phyloP scores from a whole-genome alignment of 805 yeast species.

The Candida tibetensis region DNA sequence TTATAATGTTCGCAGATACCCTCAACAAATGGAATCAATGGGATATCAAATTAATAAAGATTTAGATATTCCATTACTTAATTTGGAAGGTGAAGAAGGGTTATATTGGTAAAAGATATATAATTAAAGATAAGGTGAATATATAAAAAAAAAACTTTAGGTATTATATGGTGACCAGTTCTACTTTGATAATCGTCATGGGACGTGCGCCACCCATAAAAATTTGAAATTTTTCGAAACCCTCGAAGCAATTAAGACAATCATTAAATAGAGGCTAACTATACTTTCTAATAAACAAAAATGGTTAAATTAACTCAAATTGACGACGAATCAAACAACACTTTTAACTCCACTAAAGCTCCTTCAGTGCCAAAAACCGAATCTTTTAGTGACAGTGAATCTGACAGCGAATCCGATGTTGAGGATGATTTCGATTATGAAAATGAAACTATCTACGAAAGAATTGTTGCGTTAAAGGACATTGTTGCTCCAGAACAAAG shows the following conservation, averaged over 20 bases:
- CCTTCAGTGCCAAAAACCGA: slow-evolving; percentile 33
- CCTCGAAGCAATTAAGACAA: neutral
- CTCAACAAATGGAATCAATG: slow-evolving; percentile 47
- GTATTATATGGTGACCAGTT: neutral
- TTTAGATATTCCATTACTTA: slow-evolving; percentile 18
- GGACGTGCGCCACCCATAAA: slow-evolving; percentile 4
- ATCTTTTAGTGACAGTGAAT: slow-evolving; percentile 19
- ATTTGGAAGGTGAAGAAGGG: slow-evolving; percentile 15
- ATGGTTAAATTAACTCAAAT: slow-evolving; percentile 80
- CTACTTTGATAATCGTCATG: no score
- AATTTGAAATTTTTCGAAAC: slow-evolving; percentile 1
- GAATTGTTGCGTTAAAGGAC: slow-evolving; percentile 89
- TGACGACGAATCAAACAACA: slow-evolving; percentile 51
- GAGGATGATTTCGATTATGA: slow-evolving; percentile 74
- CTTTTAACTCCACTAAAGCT: slow-evolving; percentile 33
- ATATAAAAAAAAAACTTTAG: no score
- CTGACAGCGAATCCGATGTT: slow-evolving; percentile 48
- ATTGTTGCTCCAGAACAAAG: slow-evolving; percentile 88
- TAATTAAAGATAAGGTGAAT: neutral
- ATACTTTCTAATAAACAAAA: slow-evolving; percentile 5
- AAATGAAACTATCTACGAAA: slow-evolving; percentile 80
- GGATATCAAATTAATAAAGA: slow-evolving; percentile 50
- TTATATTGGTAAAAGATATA: slow-evolving; percentile 6
- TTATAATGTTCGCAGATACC: slow-evolving; percentile 64
- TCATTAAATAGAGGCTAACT: neutral